Base-by-base conservation (phyloP, 768 basidiomycete species). In the Leccinum truebloodii region DNA sequence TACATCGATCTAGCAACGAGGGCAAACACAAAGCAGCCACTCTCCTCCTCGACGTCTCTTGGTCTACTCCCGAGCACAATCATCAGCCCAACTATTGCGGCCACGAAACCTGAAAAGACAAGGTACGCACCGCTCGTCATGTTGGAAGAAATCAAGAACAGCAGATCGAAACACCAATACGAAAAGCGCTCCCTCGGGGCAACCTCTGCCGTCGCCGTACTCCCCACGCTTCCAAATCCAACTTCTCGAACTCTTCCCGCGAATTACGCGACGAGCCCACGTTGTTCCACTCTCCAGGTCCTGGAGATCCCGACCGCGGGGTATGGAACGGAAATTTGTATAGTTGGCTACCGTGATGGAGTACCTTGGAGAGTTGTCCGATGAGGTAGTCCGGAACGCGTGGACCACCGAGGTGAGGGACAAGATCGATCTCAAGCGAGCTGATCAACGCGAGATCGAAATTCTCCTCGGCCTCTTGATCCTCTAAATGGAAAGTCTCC, bases 381-480 rank as follows among this genome's bases (percentile, higher is more conserved):
- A 93, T 82, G 14, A 94, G 78, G 44, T 82, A 75, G 70, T 94
- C 91, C 0, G 92, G 88, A 1, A 95, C 80, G 30, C 86, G 82
- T 3, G 74, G 56, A 32, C 87, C 80, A 2, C 92, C 92, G 1
- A 95, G 69, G 62, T 88, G 81, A 0, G 94, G 92, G 1, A 93
- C 79, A 3, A 95, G 83, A 67, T 94, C 88, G 20, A 84, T 87
- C 71, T 95, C 91, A 14, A 96, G 78, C 6, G 90, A 81, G 18
- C 84, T 82, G 34, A 96, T 81, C n/a, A 95, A 81, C 0, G 88
- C 79, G 8, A 89, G 82, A 65, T 95, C 94, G 65, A 95, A 95
- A 61, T 87, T 88, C 71, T 96, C 94, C 66, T 94, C 92, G 0
- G 76, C 76, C 62, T 90, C 86, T 72, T 93, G 90, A 9, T 81